Conservation (phyloP, 129 eudicot genomes). For the Glebionis coronaria region DNA sequence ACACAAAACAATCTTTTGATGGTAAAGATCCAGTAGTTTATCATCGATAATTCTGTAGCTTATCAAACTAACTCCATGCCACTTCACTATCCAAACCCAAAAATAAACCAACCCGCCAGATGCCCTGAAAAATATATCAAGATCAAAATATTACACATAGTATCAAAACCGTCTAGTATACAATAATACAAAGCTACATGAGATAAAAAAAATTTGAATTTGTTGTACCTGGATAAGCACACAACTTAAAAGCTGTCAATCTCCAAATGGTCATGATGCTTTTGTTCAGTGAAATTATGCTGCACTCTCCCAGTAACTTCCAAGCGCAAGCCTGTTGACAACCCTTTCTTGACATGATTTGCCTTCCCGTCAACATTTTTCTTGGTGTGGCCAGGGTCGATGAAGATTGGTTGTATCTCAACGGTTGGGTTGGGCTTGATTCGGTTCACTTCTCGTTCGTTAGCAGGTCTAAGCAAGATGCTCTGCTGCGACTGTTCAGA, state of each 20-base stretch:
- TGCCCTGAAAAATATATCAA: neutral
- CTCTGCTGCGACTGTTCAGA: slow-evolving; percentile 53
- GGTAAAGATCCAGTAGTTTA: no score
- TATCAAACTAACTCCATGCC: no score
- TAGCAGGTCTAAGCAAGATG: slow-evolving; percentile 61
- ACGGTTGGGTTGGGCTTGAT: slow-evolving; percentile 84
- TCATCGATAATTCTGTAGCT: no score
- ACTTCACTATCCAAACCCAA: no score
- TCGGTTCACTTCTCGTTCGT: slow-evolving; percentile 63
- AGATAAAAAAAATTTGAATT: neutral
- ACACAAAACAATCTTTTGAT: no score
- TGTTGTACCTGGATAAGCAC: neutral
- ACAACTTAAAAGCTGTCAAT: slow-evolving; percentile 17
- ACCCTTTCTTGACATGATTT: slow-evolving; percentile 35
- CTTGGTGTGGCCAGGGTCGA: slow-evolving; percentile 69
- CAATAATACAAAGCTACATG: neutral
- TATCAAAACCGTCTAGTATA: neutral
- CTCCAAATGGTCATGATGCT: slow-evolving; percentile 36
- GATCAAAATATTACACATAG: neutral
- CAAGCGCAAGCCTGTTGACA: slow-evolving; percentile 66
- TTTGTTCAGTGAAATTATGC: slow-evolving; percentile 54
- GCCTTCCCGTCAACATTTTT: slow-evolving; percentile 37
- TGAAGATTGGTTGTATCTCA: slow-evolving; percentile 72
- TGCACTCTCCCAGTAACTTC: slow-evolving; percentile 98
- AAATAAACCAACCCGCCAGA: neutral